A percentile compares a stretch with the other conserved stretches of the same genome.
Conservation (phyloP, 2,329 filamentous ascomycete genomes). For the Alternaria gaisen region DNA sequence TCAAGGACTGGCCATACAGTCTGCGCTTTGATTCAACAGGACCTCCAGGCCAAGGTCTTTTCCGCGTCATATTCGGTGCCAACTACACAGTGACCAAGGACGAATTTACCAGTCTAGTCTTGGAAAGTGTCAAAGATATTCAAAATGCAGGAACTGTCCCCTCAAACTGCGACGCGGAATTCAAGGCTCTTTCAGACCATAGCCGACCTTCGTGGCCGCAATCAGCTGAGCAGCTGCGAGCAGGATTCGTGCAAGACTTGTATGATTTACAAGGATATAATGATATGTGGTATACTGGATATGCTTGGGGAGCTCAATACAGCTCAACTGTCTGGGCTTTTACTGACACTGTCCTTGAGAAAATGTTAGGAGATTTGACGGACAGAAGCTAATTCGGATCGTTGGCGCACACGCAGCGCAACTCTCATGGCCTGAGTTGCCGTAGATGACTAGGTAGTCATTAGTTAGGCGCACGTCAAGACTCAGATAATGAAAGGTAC, state of each 20-base stretch:
- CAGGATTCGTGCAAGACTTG: slow-evolving; percentile 32
- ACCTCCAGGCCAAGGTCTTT: slow-evolving; percentile 20
- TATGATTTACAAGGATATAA: slow-evolving; percentile 30
- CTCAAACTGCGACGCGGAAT: slow-evolving; percentile 18
- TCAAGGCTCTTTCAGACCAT: slow-evolving; percentile 26
- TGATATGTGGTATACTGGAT: slow-evolving; percentile 32
- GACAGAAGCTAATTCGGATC: not conserved
- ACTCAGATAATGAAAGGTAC: too few species aligned
- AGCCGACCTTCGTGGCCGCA: slow-evolving; percentile 23
- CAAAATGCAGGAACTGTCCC: slow-evolving; percentile 16
- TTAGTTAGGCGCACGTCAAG: not conserved
- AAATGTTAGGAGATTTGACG: slow-evolving; percentile 17
- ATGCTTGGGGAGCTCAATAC: slow-evolving; percentile 28
- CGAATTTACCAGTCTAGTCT: slow-evolving; percentile 14
- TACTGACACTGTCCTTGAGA: slow-evolving; percentile 29
- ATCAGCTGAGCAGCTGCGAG: slow-evolving; percentile 14
- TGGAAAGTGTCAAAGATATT: slow-evolving; percentile 10
- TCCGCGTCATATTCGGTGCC: slow-evolving; percentile 27
- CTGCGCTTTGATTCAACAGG: slow-evolving; percentile 32
- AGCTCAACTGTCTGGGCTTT: slow-evolving; percentile 33
- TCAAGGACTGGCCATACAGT: slow-evolving; percentile 28
- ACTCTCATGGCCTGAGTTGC: too few species aligned
- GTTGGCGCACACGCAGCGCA: not conserved
- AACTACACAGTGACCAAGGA: slow-evolving; percentile 19
- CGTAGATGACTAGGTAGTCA: not conserved